Percentiles rank a stretch among this genome's conserved stretches.
These are phyloP conservation scores for Chlorella ohadii DNA, from an alignment of 139 green algal species.

Conservation along the genomic window DNA sequence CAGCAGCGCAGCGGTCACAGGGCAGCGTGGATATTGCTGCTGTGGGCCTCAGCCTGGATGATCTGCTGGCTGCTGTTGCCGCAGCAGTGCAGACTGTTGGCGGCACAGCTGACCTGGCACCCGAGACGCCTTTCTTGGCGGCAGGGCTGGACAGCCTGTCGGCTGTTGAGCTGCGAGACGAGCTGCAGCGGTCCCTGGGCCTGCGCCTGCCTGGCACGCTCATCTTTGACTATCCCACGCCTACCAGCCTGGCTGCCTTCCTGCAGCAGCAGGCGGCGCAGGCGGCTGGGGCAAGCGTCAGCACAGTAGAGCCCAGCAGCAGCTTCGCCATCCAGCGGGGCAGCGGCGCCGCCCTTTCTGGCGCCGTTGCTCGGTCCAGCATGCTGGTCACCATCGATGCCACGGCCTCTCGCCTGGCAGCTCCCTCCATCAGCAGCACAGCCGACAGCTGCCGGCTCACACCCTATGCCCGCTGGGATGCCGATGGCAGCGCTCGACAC, in stretches of 20 bases:
- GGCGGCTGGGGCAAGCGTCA: background rate
- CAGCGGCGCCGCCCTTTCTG: too few relatives aligned
- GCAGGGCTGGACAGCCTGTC: conserved; percentile 61
- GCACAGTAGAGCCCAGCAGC: too few relatives aligned
- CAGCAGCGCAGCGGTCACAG: background rate
- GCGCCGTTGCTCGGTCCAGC: too few relatives aligned
- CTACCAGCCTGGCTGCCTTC: conserved; percentile 34
- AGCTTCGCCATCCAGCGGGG: too few relatives aligned
- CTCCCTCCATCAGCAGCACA: background rate
- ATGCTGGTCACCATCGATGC: conserved; percentile 17
- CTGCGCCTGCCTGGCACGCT: conserved; percentile 48
- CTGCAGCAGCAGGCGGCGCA: background rate
- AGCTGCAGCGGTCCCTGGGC: conserved; percentile 26
- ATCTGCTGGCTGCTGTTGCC: background rate
- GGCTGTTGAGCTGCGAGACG: conserved; percentile 50
- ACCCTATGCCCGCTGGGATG: conserved; percentile 61
- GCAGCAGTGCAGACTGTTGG: background rate
- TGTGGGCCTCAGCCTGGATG: background rate
- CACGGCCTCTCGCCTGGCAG: conserved; percentile 17
- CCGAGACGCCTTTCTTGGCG: conserved; percentile 56
- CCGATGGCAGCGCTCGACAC: conserved; percentile 19
- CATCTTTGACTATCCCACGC: conserved; percentile 74
- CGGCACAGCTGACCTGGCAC: background rate
- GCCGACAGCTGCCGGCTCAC: conserved; percentile 3
- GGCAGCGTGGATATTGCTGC: background rate